Conservation (phyloP, 2,329 filamentous ascomycete genomes). For the Calonectria henricotiae region DNA sequence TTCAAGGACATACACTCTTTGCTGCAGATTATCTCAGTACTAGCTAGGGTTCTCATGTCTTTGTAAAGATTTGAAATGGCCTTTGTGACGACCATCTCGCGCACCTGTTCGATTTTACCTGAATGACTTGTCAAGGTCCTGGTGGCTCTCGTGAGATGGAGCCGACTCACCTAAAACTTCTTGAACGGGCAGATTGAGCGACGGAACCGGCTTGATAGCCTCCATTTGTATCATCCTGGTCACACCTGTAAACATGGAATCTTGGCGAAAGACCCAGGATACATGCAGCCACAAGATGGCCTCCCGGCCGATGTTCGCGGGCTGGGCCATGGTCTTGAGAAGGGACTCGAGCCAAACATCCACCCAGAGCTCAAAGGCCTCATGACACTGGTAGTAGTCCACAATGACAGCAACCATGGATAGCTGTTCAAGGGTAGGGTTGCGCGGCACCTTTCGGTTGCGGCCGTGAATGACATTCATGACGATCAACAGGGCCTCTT, state of each 20-base stretch:
- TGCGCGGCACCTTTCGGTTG: not conserved
- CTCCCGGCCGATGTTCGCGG: not conserved
- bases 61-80: not conserved
- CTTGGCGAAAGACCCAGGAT: not conserved
- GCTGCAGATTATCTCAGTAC: not conserved
- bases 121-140: not conserved
- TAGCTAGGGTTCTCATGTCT: not conserved
- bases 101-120: not conserved
- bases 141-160: not conserved
- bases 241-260: not conserved
- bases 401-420: not conserved
- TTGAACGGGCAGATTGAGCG: not conserved
- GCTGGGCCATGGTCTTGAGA: not conserved
- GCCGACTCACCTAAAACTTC: not conserved
- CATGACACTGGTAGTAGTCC: not conserved
- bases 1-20: not conserved
- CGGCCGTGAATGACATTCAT: not conserved
- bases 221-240: not conserved
- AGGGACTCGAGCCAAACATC: not conserved
- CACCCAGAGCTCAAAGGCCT: too few species aligned
- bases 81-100: not conserved
- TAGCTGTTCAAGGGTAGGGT: not conserved
- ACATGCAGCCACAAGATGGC: not conserved
- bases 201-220: not conserved
- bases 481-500: not conserved